Evolutionary conservation across 768 basidiomycete genomes (phyloP).

Genomic region (Agrocybe praecox): DNA sequence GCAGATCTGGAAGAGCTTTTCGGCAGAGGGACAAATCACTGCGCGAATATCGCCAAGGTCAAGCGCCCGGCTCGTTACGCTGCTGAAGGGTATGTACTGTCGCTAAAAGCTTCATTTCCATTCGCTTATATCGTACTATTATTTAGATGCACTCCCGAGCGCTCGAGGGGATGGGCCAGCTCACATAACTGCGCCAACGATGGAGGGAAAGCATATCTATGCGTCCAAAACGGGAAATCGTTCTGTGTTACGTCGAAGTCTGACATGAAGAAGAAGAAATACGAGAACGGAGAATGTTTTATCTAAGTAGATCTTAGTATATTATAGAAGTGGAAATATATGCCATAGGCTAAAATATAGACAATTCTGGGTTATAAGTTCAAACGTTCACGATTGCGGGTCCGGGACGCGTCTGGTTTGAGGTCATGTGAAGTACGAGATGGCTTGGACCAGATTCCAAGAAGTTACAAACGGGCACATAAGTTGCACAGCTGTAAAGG

Average conservation of each 20-base stretch:
- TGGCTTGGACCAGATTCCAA: too few relatives aligned
- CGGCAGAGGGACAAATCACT: neutral
- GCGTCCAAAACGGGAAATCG: neutral
- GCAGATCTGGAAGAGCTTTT: neutral
- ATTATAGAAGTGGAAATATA: too few relatives aligned
- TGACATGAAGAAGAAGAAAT: neutral
- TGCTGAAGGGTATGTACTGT: neutral
- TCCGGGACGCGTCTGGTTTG: too few relatives aligned
- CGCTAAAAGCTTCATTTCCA: too few relatives aligned
- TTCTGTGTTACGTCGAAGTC: conserved; percentile 1
- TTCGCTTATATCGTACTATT: too few relatives aligned
- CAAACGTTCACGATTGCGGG: too few relatives aligned
- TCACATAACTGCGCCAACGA: conserved; percentile 7
- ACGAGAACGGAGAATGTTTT: conserved; percentile 9
- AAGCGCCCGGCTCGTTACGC: neutral
- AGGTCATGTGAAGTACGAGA: too few relatives aligned
- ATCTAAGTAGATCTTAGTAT: neutral
- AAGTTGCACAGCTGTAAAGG: too few relatives aligned
- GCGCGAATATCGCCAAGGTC: neutral
- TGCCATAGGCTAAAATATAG: too few relatives aligned
- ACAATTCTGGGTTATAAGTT: too few relatives aligned
- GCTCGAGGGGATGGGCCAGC: conserved; percentile 2
- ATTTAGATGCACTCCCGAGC: neutral
- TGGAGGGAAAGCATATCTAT: conserved; percentile 6
- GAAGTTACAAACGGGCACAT: too few relatives aligned